phyloP scores from a whole-genome alignment of 192 early-diverging fungal genomes.

The Phycomyces blakesleeanus region DNA sequence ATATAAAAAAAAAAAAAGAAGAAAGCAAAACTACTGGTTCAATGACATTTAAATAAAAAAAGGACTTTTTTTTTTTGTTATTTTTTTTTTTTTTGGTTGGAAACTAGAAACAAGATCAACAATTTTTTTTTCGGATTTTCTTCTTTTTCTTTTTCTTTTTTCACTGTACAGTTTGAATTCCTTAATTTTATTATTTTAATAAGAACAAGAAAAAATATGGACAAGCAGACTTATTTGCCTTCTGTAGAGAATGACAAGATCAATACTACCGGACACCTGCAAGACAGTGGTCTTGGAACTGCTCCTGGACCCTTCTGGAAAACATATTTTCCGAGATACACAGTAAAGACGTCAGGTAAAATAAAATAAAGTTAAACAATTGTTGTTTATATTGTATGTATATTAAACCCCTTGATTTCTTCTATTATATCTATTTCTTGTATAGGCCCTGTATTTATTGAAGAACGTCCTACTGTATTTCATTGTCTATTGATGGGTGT shows the following conservation, averaged over 20 bases:
- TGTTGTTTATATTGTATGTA: not conserved
- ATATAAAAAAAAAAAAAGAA: no score
- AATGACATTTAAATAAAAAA: no score
- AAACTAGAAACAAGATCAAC: not conserved
- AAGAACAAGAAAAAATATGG: not conserved
- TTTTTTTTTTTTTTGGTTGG: no score
- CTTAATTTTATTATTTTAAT: not conserved
- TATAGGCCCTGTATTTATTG: constrained; percentile 31
- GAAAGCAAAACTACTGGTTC: no score
- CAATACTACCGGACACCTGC: not conserved
- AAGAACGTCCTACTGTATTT: constrained; percentile 37
- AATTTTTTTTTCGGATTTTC: not conserved
- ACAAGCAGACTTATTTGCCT: not conserved
- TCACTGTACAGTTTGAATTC: not conserved
- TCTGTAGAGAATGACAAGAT: not conserved
- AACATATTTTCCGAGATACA: constrained; percentile 13
- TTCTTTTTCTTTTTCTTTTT: not conserved
- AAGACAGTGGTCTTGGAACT: not conserved
- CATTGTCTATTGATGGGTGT: constrained; percentile 41
- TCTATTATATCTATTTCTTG: no score
- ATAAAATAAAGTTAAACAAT: not conserved
- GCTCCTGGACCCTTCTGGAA: not conserved
- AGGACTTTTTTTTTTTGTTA: no score
- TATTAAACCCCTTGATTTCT: no score
- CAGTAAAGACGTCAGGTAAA: constrained; percentile 3